A percentile compares a stretch with the other conserved stretches of the same genome.
phyloP scores from a whole-genome alignment of 2,329 filamentous ascomycete species.

The Arthrobotrys conoides region DNA sequence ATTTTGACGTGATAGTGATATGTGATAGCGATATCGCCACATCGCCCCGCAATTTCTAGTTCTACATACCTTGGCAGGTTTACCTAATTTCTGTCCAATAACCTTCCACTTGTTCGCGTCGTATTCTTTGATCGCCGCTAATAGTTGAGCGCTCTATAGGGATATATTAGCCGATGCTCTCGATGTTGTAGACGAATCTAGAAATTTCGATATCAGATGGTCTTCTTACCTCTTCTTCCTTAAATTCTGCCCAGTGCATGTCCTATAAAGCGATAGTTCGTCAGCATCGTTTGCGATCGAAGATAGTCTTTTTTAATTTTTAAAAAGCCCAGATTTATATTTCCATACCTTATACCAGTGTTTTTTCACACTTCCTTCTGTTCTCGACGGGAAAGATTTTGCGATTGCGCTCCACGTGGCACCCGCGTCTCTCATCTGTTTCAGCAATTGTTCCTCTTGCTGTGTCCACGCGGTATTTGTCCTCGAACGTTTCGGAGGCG shows the following conservation, averaged over 20 bases:
- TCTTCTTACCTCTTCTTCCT: slow-evolving; percentile 88
- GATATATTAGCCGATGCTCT: slow-evolving; percentile 62
- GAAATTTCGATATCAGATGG: slow-evolving; percentile 55
- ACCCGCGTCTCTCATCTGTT: slow-evolving; percentile 92
- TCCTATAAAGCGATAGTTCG: slow-evolving; percentile 73
- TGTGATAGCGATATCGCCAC: slow-evolving; percentile 50
- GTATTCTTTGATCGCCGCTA: slow-evolving; percentile 97
- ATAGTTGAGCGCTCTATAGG: slow-evolving; percentile 79
- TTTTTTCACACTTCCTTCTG: slow-evolving; percentile 98
- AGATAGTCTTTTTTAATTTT: not conserved
- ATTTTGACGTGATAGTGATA: slow-evolving; percentile 61
- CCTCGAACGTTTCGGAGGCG: slow-evolving; percentile 82
- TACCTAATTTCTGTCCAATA: slow-evolving; percentile 95
- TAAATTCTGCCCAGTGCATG: slow-evolving; percentile 99
- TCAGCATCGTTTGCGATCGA: slow-evolving; percentile 61
- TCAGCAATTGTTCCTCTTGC: slow-evolving; percentile 90
- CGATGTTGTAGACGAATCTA: slow-evolving; percentile 58
- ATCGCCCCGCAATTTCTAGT: slow-evolving; percentile 37
- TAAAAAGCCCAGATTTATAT: not conserved
- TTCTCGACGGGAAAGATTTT: slow-evolving; percentile 94
- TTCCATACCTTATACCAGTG: slow-evolving; percentile 95
- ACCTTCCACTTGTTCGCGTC: slow-evolving; percentile 99
- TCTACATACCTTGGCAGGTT: slow-evolving; percentile 86
- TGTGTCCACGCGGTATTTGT: slow-evolving; percentile 99
- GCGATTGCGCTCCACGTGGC: slow-evolving; percentile 98